Percentiles rank a stretch among this genome's conserved stretches.
These are phyloP conservation scores for Mycena leptocephala DNA, from an alignment of 768 basidiomycete genomes.

Conservation along the genomic window DNA sequence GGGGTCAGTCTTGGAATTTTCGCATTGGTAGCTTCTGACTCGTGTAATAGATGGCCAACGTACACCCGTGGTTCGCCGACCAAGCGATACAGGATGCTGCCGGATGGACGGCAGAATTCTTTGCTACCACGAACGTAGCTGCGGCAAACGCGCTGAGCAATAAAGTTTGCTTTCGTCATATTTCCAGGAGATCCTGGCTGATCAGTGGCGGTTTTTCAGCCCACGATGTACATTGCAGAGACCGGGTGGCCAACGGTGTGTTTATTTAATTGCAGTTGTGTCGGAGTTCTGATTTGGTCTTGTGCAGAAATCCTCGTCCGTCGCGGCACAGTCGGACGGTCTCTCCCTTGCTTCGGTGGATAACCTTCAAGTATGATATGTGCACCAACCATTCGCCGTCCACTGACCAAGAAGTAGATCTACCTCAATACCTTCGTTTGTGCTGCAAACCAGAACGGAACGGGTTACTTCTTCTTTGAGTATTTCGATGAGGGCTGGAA, in stretches of 20 bases:
- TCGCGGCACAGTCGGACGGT: constrained; percentile 75
- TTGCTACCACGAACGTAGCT: constrained; percentile 74
- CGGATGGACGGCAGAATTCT: constrained; percentile 88
- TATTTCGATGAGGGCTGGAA: constrained; percentile 91
- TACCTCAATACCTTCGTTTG: constrained; percentile 94
- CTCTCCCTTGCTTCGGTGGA: constrained; percentile 72
- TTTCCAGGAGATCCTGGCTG: background rate
- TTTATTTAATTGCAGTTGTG: background rate
- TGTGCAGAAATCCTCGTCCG: constrained; percentile 72
- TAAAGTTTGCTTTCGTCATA: constrained; percentile 43
- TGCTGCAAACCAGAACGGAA: constrained; percentile 85
- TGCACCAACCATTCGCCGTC: background rate
- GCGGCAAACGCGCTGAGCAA: constrained; percentile 73
- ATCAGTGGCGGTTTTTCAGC: constrained; percentile 43
- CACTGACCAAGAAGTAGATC: constrained; percentile 55
- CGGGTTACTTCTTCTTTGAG: constrained; percentile 89
- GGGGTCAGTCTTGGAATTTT: constrained; percentile 62
- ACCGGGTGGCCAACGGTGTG: constrained; percentile 84
- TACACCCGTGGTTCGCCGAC: constrained; percentile 96
- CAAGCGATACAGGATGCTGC: constrained; percentile 78
- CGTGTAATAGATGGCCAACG: constrained; percentile 81
- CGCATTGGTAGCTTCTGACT: background rate
- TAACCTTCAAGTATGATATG: constrained; percentile 69
- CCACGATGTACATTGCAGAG: constrained; percentile 94
- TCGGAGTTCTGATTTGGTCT: background rate